A percentile compares a stretch with the other conserved stretches of the same genome.
These are phyloP conservation scores for Clarkia xantiana DNA, from an alignment of 345 rosid genomes.

Conservation along the genomic window DNA sequence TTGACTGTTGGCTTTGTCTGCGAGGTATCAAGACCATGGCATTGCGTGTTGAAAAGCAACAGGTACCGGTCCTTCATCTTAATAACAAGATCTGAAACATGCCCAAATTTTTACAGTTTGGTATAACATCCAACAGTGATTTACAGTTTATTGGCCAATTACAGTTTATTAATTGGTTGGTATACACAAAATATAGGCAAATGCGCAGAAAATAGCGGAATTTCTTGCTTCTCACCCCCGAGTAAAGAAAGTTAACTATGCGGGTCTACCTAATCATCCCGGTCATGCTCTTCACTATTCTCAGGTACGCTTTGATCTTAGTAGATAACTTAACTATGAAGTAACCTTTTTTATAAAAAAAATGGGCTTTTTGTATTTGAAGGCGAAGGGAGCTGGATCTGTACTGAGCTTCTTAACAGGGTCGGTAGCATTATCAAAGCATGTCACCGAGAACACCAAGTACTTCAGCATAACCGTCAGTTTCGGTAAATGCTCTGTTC, in stretches of 20 bases:
- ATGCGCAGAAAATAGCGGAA: constrained; percentile 76
- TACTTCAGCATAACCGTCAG: constrained; percentile 94
- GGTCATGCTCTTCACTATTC: constrained; percentile 76
- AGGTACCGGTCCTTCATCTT: constrained; percentile 24
- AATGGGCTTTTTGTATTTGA: constrained; percentile 9
- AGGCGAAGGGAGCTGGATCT: constrained; percentile 96
- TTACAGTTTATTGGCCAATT: no score
- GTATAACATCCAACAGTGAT: no score
- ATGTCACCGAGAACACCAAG: constrained; percentile 70
- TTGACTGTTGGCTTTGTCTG: constrained; percentile 93
- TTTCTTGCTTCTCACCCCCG: constrained; percentile 67
- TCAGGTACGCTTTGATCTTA: constrained; percentile 33
- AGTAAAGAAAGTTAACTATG: constrained; percentile 74
- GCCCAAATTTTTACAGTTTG: no score
- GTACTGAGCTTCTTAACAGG: constrained; percentile 94
- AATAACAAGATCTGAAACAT: no score
- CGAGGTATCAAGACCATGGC: constrained; percentile 92
- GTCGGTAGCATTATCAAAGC: constrained; percentile 72
- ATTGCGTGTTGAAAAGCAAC: constrained; percentile 85
- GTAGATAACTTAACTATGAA: no score
- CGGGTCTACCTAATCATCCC: constrained; percentile 78
- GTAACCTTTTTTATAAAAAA: not conserved
- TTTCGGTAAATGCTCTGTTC: constrained; percentile 46
- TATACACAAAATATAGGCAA: constrained; percentile 49
- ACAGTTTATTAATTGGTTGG: no score